phyloP scores from a whole-genome alignment of 73 alveolate species.

The Symbiodinium natans region DNA sequence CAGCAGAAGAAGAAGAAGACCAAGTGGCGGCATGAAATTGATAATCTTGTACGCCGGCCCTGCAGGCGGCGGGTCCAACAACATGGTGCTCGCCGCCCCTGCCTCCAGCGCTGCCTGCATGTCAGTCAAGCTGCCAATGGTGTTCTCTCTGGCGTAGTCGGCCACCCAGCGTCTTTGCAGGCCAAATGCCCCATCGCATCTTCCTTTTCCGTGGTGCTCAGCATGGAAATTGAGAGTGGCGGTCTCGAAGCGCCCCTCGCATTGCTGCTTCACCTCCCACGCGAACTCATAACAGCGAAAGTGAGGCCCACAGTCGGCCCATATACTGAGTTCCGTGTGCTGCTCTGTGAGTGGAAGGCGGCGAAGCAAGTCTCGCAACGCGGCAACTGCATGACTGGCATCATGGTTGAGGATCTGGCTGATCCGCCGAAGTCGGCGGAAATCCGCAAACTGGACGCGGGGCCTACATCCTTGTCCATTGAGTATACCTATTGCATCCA shows the following conservation, averaged over 20 bases:
- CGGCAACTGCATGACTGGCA: neutral
- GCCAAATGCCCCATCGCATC: constrained; percentile 31
- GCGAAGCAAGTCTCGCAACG: neutral
- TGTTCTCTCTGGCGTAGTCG: neutral
- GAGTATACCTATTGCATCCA: neutral
- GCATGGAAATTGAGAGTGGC: neutral
- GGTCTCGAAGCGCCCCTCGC: neutral
- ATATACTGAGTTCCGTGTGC: neutral
- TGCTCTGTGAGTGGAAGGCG: neutral
- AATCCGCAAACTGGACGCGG: neutral
- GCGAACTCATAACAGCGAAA: neutral
- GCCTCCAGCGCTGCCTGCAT: neutral
- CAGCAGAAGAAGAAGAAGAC: neutral
- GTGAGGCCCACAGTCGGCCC: constrained; percentile 30
- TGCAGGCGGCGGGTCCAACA: constrained; percentile 2
- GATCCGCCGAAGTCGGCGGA: neutral
- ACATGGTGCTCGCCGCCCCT: constrained; percentile 30
- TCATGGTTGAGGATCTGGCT: neutral
- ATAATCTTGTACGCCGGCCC: constrained; percentile 28
- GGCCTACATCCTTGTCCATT: neutral
- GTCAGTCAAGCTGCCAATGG: neutral
- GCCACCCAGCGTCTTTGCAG: constrained; percentile 45
- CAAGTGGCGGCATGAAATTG: neutral
- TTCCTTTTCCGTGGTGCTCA: constrained; percentile 8
- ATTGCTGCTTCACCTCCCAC: neutral